Evolutionary conservation across 2,329 filamentous ascomycete species (phyloP).

Genomic region (Fusarium begoniae): DNA sequence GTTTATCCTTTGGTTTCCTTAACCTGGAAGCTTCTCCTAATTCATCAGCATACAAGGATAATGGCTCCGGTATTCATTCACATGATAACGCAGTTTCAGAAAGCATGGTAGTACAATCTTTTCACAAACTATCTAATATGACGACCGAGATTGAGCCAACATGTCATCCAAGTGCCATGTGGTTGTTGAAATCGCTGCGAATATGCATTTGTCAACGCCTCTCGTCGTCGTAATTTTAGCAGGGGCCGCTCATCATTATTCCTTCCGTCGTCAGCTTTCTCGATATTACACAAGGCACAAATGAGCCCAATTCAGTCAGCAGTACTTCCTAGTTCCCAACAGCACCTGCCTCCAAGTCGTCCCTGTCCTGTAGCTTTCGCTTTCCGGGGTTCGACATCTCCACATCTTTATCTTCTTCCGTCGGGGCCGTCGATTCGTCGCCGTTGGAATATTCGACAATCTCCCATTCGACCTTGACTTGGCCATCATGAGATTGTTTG

Average conservation of each 20-base stretch:
- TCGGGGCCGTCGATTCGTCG: constrained; percentile 19
- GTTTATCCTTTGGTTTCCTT: neutral
- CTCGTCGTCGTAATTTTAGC: neutral
- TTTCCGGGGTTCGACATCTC: constrained; percentile 53
- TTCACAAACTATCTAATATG: constrained; percentile 11
- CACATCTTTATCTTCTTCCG: constrained; percentile 50
- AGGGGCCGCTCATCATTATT: constrained; percentile 14
- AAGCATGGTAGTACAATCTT: neutral
- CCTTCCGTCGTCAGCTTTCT: constrained; percentile 3
- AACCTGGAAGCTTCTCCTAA: neutral
- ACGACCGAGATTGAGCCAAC: neutral
- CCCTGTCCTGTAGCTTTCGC: constrained; percentile 60
- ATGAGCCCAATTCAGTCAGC: neutral
- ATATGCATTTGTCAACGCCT: neutral
- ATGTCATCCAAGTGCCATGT: neutral
- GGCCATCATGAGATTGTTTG: constrained; percentile 66
- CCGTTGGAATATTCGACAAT: constrained; percentile 75
- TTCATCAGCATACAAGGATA: neutral
- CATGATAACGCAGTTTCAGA: neutral
- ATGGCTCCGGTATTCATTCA: neutral
- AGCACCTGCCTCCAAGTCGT: constrained; percentile 39
- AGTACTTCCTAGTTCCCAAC: constrained; percentile 3
- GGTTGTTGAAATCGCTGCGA: neutral
- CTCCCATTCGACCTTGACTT: constrained; percentile 81
- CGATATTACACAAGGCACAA: constrained; percentile 2